Base-by-base conservation (phyloP, 331 rosid species). In the Pyracantha coccinea region DNA sequence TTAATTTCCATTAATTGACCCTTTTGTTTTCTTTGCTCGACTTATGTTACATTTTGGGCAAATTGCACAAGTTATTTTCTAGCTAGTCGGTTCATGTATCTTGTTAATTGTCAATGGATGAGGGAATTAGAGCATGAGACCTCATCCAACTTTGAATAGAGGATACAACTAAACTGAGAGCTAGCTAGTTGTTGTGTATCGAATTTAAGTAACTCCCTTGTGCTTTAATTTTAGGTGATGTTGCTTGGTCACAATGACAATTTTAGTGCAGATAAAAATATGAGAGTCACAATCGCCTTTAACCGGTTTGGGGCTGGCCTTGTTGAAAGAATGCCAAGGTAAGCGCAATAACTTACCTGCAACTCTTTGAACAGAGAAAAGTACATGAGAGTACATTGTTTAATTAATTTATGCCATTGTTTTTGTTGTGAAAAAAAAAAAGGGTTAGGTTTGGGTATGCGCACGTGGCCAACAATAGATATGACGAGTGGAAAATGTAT, bases 381-480 rank as follows among this genome's bases (percentile, higher is more conserved):
- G 4, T 35, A 35, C 44, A 35, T 35, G 44, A 35, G 44, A 35
- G 13, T 35, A 35, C 13, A 35, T 9, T 35, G 44, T 35, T 35
- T 35, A 35, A 9, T 9, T 35, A 35, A n/a, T n/a, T 55, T 55
- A 57, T 57, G 62, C 12, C 23, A 0, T 8, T 8, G 15, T 57
- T 21, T 60, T 60, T 14, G 0, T 24, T 6, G 32, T 59, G 19
- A 24, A 60, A 60, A 83, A n/a, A n/a, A n/a, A n/a, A n/a, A n/a
- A 71, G 98, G 88, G 90, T 93, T 8, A 84, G 98, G 79, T 89
- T 87, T 79, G 97, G 85, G 6, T 91, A 88, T 69, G 92, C 97
- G 1, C 98, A 93, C 81, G 89, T 93, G 5, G 98, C 88, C 11
- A 93, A 93, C 81, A 93, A 93, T 58, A 66, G 79, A 33, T 89